Evolutionary conservation across 768 basidiomycete species (phyloP).

Genomic region (Collybia nuda): DNA sequence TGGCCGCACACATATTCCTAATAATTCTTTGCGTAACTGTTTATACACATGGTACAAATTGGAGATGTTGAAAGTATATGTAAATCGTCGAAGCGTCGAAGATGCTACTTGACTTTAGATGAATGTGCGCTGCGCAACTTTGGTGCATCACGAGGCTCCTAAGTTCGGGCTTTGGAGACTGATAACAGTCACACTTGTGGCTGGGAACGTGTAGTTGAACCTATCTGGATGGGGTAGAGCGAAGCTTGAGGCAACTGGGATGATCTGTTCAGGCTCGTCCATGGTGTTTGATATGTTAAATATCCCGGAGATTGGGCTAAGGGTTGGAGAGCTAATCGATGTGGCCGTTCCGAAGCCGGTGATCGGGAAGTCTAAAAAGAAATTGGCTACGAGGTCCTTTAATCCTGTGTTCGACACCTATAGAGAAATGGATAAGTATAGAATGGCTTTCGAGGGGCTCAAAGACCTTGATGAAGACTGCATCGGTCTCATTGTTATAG

Average conservation of each 20-base stretch:
- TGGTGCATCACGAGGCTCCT: conserved; percentile 2
- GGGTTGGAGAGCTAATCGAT: conserved; percentile 21
- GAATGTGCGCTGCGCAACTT: not conserved
- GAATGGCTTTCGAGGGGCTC: not conserved
- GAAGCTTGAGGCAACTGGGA: conserved; percentile 25
- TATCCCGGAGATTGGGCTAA: conserved; percentile 28
- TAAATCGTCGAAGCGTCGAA: not conserved
- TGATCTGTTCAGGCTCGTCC: conserved; percentile 28
- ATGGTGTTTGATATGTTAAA: conserved; percentile 33
- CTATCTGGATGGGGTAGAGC: conserved; percentile 25
- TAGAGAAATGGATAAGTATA: not conserved
- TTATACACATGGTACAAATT: no score
- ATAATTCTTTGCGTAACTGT: no score
- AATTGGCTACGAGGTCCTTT: conserved; percentile 28
- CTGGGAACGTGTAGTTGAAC: conserved; percentile 33
- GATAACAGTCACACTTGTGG: conserved; percentile 30
- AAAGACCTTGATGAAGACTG: conserved; percentile 32
- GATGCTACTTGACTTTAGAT: not conserved
- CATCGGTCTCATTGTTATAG: conserved; percentile 29
- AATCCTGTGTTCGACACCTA: conserved; percentile 31
- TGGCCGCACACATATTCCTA: no score
- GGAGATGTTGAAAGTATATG: not conserved
- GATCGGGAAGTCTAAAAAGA: conserved; percentile 27
- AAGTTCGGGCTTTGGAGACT: conserved; percentile 16
- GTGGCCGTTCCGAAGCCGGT: conserved; percentile 21